These are phyloP conservation scores for Dactylellina parvicollis DNA, from an alignment of 2,329 filamentous ascomycete species.

Conservation along the genomic window DNA sequence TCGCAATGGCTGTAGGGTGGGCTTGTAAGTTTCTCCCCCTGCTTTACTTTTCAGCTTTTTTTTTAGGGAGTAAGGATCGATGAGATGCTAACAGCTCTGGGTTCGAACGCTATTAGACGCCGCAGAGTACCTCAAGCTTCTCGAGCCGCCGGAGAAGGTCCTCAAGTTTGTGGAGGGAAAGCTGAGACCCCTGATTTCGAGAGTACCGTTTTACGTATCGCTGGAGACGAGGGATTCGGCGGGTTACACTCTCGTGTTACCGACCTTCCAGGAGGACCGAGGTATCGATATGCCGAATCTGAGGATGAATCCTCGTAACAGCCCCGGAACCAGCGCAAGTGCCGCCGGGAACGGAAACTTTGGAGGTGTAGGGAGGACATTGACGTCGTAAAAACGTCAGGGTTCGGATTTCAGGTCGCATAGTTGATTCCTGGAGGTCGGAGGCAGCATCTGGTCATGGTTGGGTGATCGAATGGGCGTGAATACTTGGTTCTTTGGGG, in stretches of 20 bases:
- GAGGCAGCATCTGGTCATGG: not conserved
- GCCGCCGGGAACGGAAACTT: slow-evolving; percentile 19
- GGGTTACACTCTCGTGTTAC: slow-evolving; percentile 38
- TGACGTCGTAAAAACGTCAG: slow-evolving; percentile 6
- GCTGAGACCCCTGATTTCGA: slow-evolving; percentile 71
- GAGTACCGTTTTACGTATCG: slow-evolving; percentile 43
- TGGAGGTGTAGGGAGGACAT: slow-evolving; percentile 38
- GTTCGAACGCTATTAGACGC: slow-evolving; percentile 69
- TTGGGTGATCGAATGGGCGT: not conserved
- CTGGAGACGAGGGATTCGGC: slow-evolving; percentile 40
- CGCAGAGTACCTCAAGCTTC: slow-evolving; percentile 85
- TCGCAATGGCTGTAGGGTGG: slow-evolving; percentile 85
- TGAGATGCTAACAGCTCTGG: not conserved
- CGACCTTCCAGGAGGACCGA: slow-evolving; percentile 45
- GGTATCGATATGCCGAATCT: slow-evolving; percentile 47
- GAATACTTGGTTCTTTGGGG: not conserved
- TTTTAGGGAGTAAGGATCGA: slow-evolving; percentile 33
- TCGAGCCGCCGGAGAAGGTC: slow-evolving; percentile 87
- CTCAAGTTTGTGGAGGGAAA: slow-evolving; percentile 89
- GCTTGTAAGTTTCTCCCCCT: slow-evolving; percentile 71
- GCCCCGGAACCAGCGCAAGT: slow-evolving; percentile 8
- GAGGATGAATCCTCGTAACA: slow-evolving; percentile 50
- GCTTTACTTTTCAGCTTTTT: not conserved
- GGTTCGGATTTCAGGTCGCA: no score
- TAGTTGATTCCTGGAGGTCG: not conserved